phyloP scores from a whole-genome alignment of 768 basidiomycete species.

The Suillus paluster region DNA sequence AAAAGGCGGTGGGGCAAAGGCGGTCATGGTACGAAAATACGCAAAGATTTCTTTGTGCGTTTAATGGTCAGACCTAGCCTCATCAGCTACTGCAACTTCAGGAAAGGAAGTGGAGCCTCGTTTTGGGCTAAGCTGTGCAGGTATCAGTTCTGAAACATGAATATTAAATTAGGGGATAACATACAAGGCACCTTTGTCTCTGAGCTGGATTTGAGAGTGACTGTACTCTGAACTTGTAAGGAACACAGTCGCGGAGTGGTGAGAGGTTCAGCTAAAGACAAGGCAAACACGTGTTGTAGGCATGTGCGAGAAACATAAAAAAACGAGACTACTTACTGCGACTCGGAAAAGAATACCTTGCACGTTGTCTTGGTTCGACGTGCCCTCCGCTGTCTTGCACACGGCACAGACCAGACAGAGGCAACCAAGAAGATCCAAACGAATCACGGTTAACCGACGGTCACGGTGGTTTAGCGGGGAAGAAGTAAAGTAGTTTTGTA shows the following conservation, averaged over 20 bases:
- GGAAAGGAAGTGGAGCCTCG: constrained; percentile 7
- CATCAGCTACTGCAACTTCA: constrained; percentile 9
- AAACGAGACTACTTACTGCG: constrained; percentile 13
- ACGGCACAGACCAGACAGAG: not conserved
- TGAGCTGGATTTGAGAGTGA: not conserved
- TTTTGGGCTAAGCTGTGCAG: constrained; percentile 9
- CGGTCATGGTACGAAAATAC: constrained; percentile 14
- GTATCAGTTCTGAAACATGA: constrained; percentile 8
- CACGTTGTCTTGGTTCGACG: constrained; percentile 15
- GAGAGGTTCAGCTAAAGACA: constrained; percentile 43
- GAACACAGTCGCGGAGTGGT: constrained; percentile 36
- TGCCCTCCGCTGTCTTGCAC: constrained; percentile 21
- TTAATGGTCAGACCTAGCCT: constrained; percentile 1
- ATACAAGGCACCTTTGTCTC: constrained; percentile 1
- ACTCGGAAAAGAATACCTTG: constrained; percentile 7
- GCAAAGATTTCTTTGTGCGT: constrained; percentile 14
- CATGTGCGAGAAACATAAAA: constrained; percentile 28
- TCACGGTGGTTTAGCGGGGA: not conserved
- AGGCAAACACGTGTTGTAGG: constrained; percentile 53
- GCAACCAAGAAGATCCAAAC: not conserved
- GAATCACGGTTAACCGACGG: not conserved
- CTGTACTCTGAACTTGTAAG: constrained; percentile 32
- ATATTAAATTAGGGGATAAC: constrained; percentile 1
- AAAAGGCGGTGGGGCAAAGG: constrained; percentile 6
- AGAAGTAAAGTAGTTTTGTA: not conserved